These are phyloP conservation scores for Bipolaris gigantea DNA, from an alignment of 2,329 filamentous ascomycete species.

Conservation along the genomic window DNA sequence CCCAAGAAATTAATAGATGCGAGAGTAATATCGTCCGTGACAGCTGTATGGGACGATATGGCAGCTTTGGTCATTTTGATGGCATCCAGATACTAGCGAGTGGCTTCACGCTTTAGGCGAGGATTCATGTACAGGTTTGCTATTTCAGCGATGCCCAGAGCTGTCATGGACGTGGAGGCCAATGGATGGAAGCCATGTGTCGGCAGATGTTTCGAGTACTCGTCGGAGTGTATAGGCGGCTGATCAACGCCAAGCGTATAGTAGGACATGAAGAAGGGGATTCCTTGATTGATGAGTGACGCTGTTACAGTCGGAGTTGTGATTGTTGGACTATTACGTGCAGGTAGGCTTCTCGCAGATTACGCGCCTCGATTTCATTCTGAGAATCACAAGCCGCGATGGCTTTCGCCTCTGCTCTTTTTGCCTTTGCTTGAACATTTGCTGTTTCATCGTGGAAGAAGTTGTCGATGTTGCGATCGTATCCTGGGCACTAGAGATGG, in stretches of 20 bases:
- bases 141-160: slow-evolving; percentile 38
- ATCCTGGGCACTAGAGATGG: slow-evolving; percentile 34
- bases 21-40: slow-evolving; percentile 38
- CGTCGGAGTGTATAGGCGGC: slow-evolving; percentile 28
- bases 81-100: slow-evolving; percentile 36
- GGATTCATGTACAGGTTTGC: slow-evolving; percentile 34
- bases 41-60: slow-evolving; percentile 27
- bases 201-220: slow-evolving; percentile 29
- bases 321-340: slow-evolving; percentile 10
- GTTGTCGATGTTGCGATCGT: slow-evolving; percentile 33
- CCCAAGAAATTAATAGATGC: slow-evolving; percentile 31
- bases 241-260: slow-evolving; percentile 33
- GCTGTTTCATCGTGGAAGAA: slow-evolving; percentile 40
- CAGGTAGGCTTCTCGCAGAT: slow-evolving; percentile 1
- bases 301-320: slow-evolving; percentile 18
- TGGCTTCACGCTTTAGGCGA: slow-evolving; percentile 32
- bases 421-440: slow-evolving; percentile 29
- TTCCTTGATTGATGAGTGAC: slow-evolving; percentile 35
- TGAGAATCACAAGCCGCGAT: slow-evolving; percentile 30
- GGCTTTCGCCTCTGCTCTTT: slow-evolving; percentile 36
- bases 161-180: slow-evolving; percentile 39
- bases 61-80: slow-evolving; percentile 39
- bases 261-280: slow-evolving; percentile 40
- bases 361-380: slow-evolving; percentile 5
- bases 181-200: slow-evolving; percentile 40